phyloP scores from a whole-genome alignment of 805 yeast species.

The Ogataea nonfermentans region DNA sequence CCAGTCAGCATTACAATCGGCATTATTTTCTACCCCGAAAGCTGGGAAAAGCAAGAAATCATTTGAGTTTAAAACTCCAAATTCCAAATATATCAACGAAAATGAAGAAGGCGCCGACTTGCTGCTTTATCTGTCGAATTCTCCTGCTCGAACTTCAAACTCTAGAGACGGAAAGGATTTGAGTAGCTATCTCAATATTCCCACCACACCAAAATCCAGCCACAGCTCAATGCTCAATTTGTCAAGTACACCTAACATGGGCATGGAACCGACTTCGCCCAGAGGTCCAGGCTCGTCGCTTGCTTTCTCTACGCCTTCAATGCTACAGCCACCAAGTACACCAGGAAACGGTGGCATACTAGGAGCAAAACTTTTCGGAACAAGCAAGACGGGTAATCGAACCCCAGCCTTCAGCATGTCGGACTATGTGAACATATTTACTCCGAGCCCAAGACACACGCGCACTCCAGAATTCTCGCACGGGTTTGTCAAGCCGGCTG shows the following conservation, averaged over 20 bases:
- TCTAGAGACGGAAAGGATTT: constrained; percentile 34
- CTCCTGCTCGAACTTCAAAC: constrained; percentile 47
- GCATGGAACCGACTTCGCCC: constrained; percentile 30
- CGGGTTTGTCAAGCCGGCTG: constrained; percentile 20
- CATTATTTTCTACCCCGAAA: constrained; percentile 35
- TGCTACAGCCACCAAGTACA: constrained; percentile 20
- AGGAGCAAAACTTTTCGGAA: constrained; percentile 13
- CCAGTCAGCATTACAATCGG: constrained; percentile 24
- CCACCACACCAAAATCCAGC: constrained; percentile 31
- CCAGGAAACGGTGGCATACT: constrained; percentile 14
- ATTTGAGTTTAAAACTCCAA: constrained; percentile 33
- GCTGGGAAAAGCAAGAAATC: constrained; percentile 14
- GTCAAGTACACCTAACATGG: constrained; percentile 22
- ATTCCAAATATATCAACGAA: constrained; percentile 26
- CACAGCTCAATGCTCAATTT: constrained; percentile 18
- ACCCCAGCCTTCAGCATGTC: constrained; percentile 79
- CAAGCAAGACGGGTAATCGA: constrained; percentile 29
- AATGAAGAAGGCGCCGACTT: constrained; percentile 74
- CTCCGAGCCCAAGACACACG: constrained; percentile 60
- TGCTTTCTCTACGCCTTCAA: constrained; percentile 26
- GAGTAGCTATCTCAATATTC: constrained; percentile 20
- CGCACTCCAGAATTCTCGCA: constrained; percentile 36
- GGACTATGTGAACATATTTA: constrained; percentile 76
- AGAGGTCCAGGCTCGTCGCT: constrained; percentile 19
- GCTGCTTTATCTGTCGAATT: constrained; percentile 76